Evolutionary conservation across 1,139 yeast species (phyloP).

Genomic region (Zygosaccharomyces sapae): DNA sequence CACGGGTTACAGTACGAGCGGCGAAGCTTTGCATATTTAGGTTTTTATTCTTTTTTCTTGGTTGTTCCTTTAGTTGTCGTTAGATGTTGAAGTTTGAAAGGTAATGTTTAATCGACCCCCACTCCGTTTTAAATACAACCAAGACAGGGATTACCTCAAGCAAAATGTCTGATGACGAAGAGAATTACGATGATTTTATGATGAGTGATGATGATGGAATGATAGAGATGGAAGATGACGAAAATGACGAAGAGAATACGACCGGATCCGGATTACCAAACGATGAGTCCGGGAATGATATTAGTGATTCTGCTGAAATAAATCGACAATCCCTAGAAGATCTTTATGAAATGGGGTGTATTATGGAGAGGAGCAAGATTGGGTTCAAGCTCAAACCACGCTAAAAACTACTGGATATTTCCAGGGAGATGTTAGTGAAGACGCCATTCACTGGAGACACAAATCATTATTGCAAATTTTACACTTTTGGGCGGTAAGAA

Average conservation of each 20-base stretch:
- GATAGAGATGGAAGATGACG: conserved; percentile 28
- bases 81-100: not conserved
- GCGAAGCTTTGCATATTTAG: conserved; percentile 1
- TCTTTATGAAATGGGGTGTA: conserved; percentile 8
- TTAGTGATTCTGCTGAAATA: not conserved
- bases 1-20: conserved; percentile 16
- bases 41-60: not conserved
- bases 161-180: conserved; percentile 23
- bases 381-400: conserved; percentile 5
- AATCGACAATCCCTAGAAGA: conserved; percentile 6
- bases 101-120: not conserved
- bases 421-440: not conserved
- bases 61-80: too few species aligned
- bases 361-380: conserved; percentile 10
- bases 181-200: conserved; percentile 38
- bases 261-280: too few species aligned
- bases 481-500: conserved; percentile 12
- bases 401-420: not conserved
- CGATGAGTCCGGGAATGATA: too few species aligned
- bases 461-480: conserved; percentile 15
- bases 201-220: conserved; percentile 39
- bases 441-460: conserved; percentile 10
- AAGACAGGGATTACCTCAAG: conserved; percentile 11
- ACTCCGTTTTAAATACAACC: not conserved
- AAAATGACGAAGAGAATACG: not conserved